A percentile compares a stretch with the other conserved stretches of the same genome.
Evolutionary conservation across 1,284 basidiomycete genomes (phyloP).

Genomic region (Ceratobasidium theobromae): DNA sequence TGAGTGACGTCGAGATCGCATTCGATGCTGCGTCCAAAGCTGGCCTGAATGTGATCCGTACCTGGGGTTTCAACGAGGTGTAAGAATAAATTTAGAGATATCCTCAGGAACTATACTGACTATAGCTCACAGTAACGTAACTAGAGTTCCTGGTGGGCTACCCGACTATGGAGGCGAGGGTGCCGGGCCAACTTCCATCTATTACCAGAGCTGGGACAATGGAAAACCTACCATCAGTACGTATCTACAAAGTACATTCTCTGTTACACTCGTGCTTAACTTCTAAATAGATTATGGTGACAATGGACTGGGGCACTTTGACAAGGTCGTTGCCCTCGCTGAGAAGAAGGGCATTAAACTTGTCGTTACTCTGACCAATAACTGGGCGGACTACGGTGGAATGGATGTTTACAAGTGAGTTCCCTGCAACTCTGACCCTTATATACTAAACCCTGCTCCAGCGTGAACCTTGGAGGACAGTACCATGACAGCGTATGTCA

Average conservation of each 20-base stretch:
- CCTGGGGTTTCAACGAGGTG: conserved; percentile 40
- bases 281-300: conserved; percentile 39
- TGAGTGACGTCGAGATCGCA: conserved; percentile 35
- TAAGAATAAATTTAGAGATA: neutral
- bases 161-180: conserved; percentile 35
- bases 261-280: neutral
- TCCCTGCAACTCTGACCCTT: neutral
- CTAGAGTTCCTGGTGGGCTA: conserved; percentile 31
- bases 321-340: conserved; percentile 42
- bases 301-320: conserved; percentile 43
- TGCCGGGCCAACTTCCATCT: conserved; percentile 33
- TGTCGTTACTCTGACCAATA: conserved; percentile 44
- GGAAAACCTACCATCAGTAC: conserved; percentile 40
- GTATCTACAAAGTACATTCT: neutral
- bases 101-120: neutral
- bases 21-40: conserved; percentile 35
- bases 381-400: conserved; percentile 40
- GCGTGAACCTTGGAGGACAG: conserved; percentile 32
- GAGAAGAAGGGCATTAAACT: conserved; percentile 41
- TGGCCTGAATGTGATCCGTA: conserved; percentile 43
- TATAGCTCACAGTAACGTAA: conserved; percentile 16
- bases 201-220: conserved; percentile 37
- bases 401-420: conserved; percentile 26
- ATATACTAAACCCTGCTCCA: neutral
- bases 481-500: conserved; percentile 33